A percentile compares a stretch with the other conserved stretches of the same genome.
These are phyloP conservation scores for Drechslerella stenobrocha DNA, from an alignment of 2,329 filamentous ascomycete species.

Conservation along the genomic window DNA sequence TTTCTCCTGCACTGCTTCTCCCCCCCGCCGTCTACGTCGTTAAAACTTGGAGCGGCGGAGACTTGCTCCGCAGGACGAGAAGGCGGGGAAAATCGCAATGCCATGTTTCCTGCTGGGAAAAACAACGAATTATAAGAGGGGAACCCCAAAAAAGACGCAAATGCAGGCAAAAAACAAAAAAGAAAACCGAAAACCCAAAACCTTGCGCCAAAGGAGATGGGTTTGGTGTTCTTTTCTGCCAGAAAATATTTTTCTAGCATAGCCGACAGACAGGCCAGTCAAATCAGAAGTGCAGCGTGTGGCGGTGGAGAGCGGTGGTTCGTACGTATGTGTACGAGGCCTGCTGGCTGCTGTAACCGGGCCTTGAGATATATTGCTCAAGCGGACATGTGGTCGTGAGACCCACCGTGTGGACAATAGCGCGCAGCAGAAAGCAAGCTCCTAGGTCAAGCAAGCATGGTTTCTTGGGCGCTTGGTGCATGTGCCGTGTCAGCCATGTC, in stretches of 20 bases:
- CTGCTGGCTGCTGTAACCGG: conserved; percentile 18
- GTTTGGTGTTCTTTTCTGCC: conserved; percentile 12
- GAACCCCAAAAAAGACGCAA: conserved; percentile 3
- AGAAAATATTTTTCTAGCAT: conserved; percentile 26
- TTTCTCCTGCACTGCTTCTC: neutral
- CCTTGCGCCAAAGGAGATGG: conserved; percentile 18
- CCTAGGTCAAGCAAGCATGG: neutral
- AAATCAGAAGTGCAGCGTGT: conserved; percentile 45
- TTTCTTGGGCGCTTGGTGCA: neutral
- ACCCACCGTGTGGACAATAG: conserved; percentile 34
- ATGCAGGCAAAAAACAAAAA: conserved; percentile 11
- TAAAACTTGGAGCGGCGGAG: conserved; percentile 13
- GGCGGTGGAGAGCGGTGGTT: conserved; percentile 28
- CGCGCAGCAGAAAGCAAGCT: conserved; percentile 8
- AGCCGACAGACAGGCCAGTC: conserved; percentile 30
- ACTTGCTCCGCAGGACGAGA: conserved; percentile 22
- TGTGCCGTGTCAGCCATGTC: conserved; percentile 31
- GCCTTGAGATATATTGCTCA: conserved; percentile 44
- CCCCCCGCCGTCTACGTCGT: neutral
- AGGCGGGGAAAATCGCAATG: conserved; percentile 37
- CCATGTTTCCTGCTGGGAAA: conserved; percentile 28
- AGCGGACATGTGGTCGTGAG: conserved; percentile 47
- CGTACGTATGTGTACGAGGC: conserved; percentile 23
- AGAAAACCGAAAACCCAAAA: conserved; percentile 20
- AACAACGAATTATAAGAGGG: conserved; percentile 6